phyloP scores from a whole-genome alignment of 352 stramenopile species.

The Globisporangium cystogenes region DNA sequence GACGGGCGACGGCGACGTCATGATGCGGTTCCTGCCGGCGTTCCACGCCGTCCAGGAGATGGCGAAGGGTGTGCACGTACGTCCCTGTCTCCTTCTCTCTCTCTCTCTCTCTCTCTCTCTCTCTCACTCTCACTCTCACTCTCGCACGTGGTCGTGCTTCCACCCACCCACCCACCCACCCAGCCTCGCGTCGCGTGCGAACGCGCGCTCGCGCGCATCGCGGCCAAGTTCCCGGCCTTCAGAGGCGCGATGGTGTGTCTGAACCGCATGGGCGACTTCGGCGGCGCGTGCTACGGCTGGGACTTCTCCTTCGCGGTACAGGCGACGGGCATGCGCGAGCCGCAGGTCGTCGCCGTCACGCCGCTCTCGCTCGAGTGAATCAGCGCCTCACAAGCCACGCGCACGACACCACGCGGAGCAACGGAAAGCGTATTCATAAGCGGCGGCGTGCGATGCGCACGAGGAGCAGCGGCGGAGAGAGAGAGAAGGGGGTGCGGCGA shows the following conservation, averaged over 20 bases:
- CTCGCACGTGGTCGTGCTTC: too few species aligned
- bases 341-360: slow-evolving; percentile 45
- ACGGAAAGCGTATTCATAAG: neutral
- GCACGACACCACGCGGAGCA: neutral
- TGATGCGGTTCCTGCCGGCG: slow-evolving; percentile 90
- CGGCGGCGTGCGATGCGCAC: neutral
- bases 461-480: neutral
- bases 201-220: slow-evolving; percentile 44
- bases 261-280: slow-evolving; percentile 65
- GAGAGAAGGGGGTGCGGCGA: neutral
- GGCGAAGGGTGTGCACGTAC: slow-evolving; percentile 61
- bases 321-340: slow-evolving; percentile 42
- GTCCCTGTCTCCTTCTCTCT: slow-evolving; percentile 7
- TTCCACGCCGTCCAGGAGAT: slow-evolving; percentile 83
- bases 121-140: too few species aligned
- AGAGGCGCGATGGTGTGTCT: slow-evolving; percentile 78
- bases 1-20: slow-evolving; percentile 88
- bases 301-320: slow-evolving; percentile 69
- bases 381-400: too few species aligned
- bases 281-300: slow-evolving; percentile 70
- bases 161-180: neutral
- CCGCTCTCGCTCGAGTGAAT: slow-evolving; percentile 26
- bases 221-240: slow-evolving; percentile 48
- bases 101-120: neutral
- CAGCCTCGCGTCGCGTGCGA: slow-evolving; percentile 63